Base-by-base conservation (phyloP, 352 stramenopile genomes). In the Globisporangium acanthophoron region DNA sequence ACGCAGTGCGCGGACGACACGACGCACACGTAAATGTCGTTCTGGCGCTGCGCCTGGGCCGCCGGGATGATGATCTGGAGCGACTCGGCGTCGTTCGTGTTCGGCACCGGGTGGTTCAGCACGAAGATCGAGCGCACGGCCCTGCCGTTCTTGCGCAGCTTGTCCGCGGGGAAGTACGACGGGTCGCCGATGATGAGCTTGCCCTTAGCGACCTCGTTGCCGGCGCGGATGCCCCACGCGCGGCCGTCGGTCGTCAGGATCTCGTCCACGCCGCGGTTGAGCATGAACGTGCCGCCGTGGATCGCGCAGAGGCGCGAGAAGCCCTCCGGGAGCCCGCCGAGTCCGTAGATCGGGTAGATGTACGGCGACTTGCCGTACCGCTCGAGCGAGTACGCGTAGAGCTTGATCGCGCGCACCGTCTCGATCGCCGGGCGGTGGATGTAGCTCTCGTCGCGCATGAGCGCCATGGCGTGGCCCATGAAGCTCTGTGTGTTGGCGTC, bases 301-400 rank as follows among this genome's bases (percentile, higher is more conserved):
- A 99, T 98, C 20, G 97, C 97, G 66, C 96, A 99, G 7, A 99
- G 91, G 45, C 97, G 92, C 59, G 96, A 99, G 74, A 99, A 99
- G 56, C 96, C 97, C 77, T 99, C 97, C 6, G 97, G 97, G 45
- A 99, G 80, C 29, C 96, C 96, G 40, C 96, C 96, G 43, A 99
- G 85, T 48, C 97, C 97, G 74, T 99, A 99, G 47, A 99, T 90
- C 52, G 97, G 97, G 79, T 99, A 99, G 64, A 99, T 98, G 86
- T 99, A 99, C 47, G 97, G 97, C 46, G 86, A 98, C 69, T 98
- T 99, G 69, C 94, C 93, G 64, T 97, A 98, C 53, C 94, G 79
- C 59, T 98, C 91, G 35, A 99, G 73, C 39, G 97, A 99, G 76
- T 98, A 97, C 60, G 91, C 96, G 76, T 99, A 99, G 49, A 98